A percentile compares a stretch with the other conserved stretches of the same genome.
Conservation (phyloP, 2,329 filamentous ascomycete species). For the Trichoderma hamatum region DNA sequence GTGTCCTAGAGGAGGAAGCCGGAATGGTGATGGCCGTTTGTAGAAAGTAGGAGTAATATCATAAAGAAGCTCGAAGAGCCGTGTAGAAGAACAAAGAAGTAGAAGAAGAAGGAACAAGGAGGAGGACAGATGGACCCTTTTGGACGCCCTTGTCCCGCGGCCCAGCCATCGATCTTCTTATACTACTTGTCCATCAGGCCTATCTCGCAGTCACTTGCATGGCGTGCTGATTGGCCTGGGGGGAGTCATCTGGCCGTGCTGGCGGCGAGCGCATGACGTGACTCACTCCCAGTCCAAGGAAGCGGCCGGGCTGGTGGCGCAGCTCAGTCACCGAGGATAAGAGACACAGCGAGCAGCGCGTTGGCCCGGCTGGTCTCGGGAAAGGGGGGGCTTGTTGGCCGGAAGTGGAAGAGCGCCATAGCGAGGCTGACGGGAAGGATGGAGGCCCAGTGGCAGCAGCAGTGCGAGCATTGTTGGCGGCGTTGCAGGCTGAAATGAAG, state of each 20-base stretch:
- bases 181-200: not conserved
- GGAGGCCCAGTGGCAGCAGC: not conserved
- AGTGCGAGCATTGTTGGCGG: not conserved
- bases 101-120: conserved; percentile 8
- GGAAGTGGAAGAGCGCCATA: conserved; percentile 21
- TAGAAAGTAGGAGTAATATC: not conserved
- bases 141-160: not conserved
- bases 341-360: not conserved
- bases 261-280: conserved; percentile 34
- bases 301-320: conserved; percentile 23
- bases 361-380: not conserved
- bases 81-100: conserved; percentile 22
- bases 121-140: not conserved
- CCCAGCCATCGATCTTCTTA: conserved; percentile 17
- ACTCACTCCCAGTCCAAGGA: conserved; percentile 31
- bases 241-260: conserved; percentile 33
- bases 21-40: not conserved
- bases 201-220: conserved; percentile 12
- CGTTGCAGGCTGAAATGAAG: conserved; percentile 9
- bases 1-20: not conserved
- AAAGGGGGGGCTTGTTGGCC: conserved; percentile 18
- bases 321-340: conserved; percentile 18
- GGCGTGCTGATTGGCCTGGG: conserved; percentile 31
- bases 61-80: conserved; percentile 13
- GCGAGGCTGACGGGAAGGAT: conserved; percentile 14